Evolutionary conservation across 1,284 basidiomycete species (phyloP).

Genomic region (Cryptococcus maquisensis): DNA sequence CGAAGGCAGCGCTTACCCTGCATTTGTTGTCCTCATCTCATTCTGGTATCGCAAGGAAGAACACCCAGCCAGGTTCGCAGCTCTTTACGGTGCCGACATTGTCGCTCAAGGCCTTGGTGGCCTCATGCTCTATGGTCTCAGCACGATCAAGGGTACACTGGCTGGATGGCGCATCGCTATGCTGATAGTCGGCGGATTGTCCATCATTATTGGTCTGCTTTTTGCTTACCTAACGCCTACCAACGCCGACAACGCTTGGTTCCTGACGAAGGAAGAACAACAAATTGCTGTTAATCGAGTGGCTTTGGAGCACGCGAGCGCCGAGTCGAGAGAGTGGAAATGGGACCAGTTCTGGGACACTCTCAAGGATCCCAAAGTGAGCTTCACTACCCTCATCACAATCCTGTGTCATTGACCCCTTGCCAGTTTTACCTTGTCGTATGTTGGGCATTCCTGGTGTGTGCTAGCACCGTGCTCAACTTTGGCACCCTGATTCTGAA

Average conservation of each 20-base stretch:
- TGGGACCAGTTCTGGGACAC: slow-evolving; percentile 14
- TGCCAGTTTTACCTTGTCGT: slow-evolving; percentile 7
- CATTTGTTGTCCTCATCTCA: slow-evolving; percentile 11
- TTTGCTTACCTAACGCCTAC: slow-evolving; percentile 7
- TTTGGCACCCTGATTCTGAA: slow-evolving; percentile 14
- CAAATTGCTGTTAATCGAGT: slow-evolving; percentile 11
- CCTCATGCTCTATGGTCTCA: slow-evolving; percentile 7
- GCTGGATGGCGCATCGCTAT: slow-evolving; percentile 9
- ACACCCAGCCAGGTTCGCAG: slow-evolving; percentile 10
- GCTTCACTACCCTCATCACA: too few species aligned
- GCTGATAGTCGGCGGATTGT: slow-evolving; percentile 8
- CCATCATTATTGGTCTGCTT: slow-evolving; percentile 6
- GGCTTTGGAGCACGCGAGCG: slow-evolving; percentile 7
- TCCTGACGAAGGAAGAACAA: slow-evolving; percentile 5
- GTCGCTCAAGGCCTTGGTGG: slow-evolving; percentile 11
- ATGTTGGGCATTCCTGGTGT: slow-evolving; percentile 9
- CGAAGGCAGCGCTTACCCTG: slow-evolving; percentile 11
- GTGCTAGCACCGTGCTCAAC: slow-evolving; percentile 9
- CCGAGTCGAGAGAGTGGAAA: slow-evolving; percentile 2
- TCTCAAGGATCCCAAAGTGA: slow-evolving; percentile 3
- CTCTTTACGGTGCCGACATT: slow-evolving; percentile 7
- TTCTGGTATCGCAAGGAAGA: slow-evolving; percentile 14
- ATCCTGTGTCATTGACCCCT: too few species aligned
- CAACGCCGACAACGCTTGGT: slow-evolving; percentile 4
- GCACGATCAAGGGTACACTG: slow-evolving; percentile 7